Evolutionary conservation across 140 eudicot species (phyloP).

Genomic region (Oenanthe javanica): DNA sequence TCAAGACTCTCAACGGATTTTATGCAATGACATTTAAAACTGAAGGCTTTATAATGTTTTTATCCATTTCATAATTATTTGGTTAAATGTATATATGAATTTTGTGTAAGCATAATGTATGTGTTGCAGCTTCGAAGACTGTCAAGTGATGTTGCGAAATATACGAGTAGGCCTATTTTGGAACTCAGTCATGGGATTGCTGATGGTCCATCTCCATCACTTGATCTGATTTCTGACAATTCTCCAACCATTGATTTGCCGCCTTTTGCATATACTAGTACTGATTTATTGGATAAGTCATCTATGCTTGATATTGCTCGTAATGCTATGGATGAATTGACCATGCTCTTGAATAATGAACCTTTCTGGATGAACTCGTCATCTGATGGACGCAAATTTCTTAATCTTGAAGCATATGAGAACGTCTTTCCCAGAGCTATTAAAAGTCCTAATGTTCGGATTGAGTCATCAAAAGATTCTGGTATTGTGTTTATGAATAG

Average conservation of each 20-base stretch:
- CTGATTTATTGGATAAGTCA: conserved; percentile 54
- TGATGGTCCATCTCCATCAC: conserved; percentile 46
- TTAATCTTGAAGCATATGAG: conserved; percentile 46
- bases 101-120: background rate
- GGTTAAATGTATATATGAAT: background rate
- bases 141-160: conserved; percentile 58
- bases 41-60: background rate
- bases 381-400: conserved; percentile 34
- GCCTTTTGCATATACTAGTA: conserved; percentile 24
- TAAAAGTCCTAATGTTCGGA: conserved; percentile 37
- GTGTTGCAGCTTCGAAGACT: conserved; percentile 53
- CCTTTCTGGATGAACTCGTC: conserved; percentile 56
- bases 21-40: background rate
- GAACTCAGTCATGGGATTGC: conserved; percentile 49
- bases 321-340: conserved; percentile 62
- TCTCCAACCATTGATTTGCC: conserved; percentile 18
- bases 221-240: conserved; percentile 42
- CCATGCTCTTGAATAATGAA: conserved; percentile 46
- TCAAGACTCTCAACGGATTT: background rate
- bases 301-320: conserved; percentile 54
- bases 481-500: conserved; percentile 57
- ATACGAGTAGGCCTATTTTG: conserved; percentile 64
- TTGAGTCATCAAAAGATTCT: conserved; percentile 56
- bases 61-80: background rate
- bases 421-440: conserved; percentile 44